Conservation (phyloP, 768 basidiomycete species). For the Calocybe indica region DNA sequence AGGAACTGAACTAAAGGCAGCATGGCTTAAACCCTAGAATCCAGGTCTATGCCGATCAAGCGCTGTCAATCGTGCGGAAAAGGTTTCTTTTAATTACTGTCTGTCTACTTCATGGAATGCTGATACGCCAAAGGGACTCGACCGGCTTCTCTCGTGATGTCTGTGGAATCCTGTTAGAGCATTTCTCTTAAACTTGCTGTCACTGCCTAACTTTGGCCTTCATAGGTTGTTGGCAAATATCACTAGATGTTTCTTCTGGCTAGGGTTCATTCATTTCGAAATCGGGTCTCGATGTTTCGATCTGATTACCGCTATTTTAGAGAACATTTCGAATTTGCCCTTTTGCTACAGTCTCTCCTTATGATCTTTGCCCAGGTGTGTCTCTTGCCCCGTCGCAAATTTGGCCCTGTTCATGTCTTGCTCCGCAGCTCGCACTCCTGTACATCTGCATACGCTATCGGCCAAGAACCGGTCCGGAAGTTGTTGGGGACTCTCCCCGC, state of each 20-base stretch:
- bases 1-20: not conserved
- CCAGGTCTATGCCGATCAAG: slow-evolving; percentile 78
- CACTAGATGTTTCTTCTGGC: slow-evolving; percentile 87
- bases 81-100: slow-evolving; percentile 32
- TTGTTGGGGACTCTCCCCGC: slow-evolving; percentile 50
- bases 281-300: not conserved
- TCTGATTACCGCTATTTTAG: slow-evolving; percentile 17
- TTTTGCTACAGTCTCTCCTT: slow-evolving; percentile 76
- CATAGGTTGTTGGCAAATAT: slow-evolving; percentile 76
- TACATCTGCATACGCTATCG: slow-evolving; percentile 79
- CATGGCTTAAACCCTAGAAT: not conserved
- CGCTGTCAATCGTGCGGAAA: slow-evolving; percentile 73
- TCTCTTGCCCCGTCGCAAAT: slow-evolving; percentile 1
- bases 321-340: slow-evolving; percentile 65
- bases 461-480: slow-evolving; percentile 55
- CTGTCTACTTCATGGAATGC: slow-evolving; percentile 1
- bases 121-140: slow-evolving; percentile 49
- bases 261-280: slow-evolving; percentile 40
- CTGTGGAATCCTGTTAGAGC: slow-evolving; percentile 70
- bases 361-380: slow-evolving; percentile 82
- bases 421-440: slow-evolving; percentile 59
- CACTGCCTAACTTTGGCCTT: slow-evolving; percentile 4
- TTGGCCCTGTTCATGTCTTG: slow-evolving; percentile 7
- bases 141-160: slow-evolving; percentile 85
- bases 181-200: slow-evolving; percentile 1